Base-by-base conservation (phyloP, 129 eudicot genomes). In the Calendula officinalis region DNA sequence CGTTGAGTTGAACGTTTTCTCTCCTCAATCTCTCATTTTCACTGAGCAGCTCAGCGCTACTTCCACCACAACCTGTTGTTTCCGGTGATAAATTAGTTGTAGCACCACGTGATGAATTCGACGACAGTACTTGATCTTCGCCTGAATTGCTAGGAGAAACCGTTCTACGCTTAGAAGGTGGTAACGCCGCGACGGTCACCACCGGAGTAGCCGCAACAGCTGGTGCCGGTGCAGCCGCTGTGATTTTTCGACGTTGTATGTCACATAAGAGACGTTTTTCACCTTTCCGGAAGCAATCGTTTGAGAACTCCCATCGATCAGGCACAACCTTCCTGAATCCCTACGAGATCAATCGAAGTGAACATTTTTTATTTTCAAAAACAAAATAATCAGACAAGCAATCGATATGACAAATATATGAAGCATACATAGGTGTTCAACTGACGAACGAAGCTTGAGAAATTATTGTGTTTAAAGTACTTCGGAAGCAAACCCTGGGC, bases 381-480 rank as follows among this genome's bases (percentile, higher is more conserved):
- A 22, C 30, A 22, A 22, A 22, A 22, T 22, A 22, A 22, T 22
- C 30, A 22, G 2, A 22, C 30, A 22, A 22, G 30, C 30, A 2
- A 22, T 22, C 30, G 2, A 1, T 16, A 27, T 11, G 27, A 1
- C 17, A 6, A 8, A 53, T 8, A 27, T 3, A 15, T 9, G 33
- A 62, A 59, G 46, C 92, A 77, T 73, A 90, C 97, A 58, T 90
- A 90, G 58, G 95, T 86, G 66, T 90, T 90, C 33, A 90, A 84
- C 71, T 90, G 97, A 7, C 97, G 91, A 67, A 90, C 89, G 27
- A 90, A 90, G 62, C 95, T 86, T 41, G 97, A 90, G 80, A 90
- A 84, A 55, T 90, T 90, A 27, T 86, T 90, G 77, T 90, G 97
- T 76, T 90, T 90, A 67, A 90, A 90, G 61, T 72, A 86, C 45